A percentile compares a stretch with the other conserved stretches of the same genome.
phyloP scores from a whole-genome alignment of 805 yeast species.

The Metschnikowia shivogae region DNA sequence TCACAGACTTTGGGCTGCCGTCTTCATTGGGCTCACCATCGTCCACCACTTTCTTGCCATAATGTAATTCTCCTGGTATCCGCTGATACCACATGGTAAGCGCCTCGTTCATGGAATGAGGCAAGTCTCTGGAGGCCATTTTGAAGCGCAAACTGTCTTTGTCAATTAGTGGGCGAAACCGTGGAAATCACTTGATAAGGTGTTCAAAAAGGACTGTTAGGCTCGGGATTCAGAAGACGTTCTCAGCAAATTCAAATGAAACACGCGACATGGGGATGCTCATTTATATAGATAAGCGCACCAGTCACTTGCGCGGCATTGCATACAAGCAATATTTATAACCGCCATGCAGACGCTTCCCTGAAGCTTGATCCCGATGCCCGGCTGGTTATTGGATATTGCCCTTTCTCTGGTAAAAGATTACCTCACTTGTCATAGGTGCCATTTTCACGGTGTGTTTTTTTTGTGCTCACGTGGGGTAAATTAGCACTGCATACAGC shows the following conservation, averaged over 20 bases:
- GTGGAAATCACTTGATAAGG: too few species aligned
- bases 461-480: not conserved
- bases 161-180: too few species aligned
- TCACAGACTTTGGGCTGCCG: constrained; percentile 15
- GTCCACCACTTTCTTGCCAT: constrained; percentile 6
- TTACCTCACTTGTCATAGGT: not conserved
- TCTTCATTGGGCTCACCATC: constrained; percentile 12
- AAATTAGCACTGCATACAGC: not conserved
- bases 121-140: constrained; percentile 21
- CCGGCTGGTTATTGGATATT: too few species aligned
- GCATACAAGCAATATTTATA: too few species aligned
- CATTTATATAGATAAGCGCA: not conserved
- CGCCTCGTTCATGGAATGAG: constrained; percentile 14
- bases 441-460: not conserved
- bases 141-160: not conserved
- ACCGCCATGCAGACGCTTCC: too few species aligned
- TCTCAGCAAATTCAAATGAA: not conserved
- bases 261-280: not conserved
- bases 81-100: constrained; percentile 13
- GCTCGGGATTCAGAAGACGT: too few species aligned
- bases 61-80: constrained; percentile 12
- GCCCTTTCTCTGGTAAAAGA: too few species aligned
- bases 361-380: too few species aligned
- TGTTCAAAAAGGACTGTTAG: too few species aligned
- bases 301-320: not conserved